Evolutionary conservation across 345 rosid genomes (phyloP), one percentile per base, ranked within the genome.

Genomic region (Arabis alpina): DNA sequence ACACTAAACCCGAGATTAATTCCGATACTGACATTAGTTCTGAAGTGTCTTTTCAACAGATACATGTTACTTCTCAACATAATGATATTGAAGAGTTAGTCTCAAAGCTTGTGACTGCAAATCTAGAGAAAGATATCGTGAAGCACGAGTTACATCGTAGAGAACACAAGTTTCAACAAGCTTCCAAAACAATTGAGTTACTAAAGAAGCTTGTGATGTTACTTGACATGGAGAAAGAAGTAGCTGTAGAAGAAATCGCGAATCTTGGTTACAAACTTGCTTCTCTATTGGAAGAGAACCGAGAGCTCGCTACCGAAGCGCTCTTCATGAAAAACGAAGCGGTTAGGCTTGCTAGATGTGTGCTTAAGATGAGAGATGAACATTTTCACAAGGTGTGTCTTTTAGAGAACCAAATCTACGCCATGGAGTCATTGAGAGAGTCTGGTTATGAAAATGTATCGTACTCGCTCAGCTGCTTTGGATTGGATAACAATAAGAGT

Each of bases 281-380:
- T 15, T 68, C 81, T 0, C 66, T 87, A 2, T 24, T 79, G 77
- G 84, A 87, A 48, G 90, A 87, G 76, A 89, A 87, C 61, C 42
- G 40, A 51, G 86, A 69, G 25, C 56, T 89, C 16, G 80, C 77
- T 1, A 61, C 78, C 0, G 90, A 89, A 69, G 81, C 84, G 0
- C 14, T 76, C 37, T 84, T 82, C 49, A 70, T 87, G 80, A 85
- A 76, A 73, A 80, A 74, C 30, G 86, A 84, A 71, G 92, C 89
- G 0, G 74, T 75, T 9, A 85, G 76, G 67, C 84, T 89, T 1
- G 83, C 87, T 0, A 73, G 84, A 44, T 62, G 77, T 54, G 36
- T 89, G 70, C 48, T 87, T 57, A 82, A 70, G 74, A 74, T 84
- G 90, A 89, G 83, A 37, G 92, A 87, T 70, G 92, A 85, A 57